These are phyloP conservation scores for Schizopora paradoxa DNA, from an alignment of 1,284 basidiomycete species.

Conservation along the genomic window DNA sequence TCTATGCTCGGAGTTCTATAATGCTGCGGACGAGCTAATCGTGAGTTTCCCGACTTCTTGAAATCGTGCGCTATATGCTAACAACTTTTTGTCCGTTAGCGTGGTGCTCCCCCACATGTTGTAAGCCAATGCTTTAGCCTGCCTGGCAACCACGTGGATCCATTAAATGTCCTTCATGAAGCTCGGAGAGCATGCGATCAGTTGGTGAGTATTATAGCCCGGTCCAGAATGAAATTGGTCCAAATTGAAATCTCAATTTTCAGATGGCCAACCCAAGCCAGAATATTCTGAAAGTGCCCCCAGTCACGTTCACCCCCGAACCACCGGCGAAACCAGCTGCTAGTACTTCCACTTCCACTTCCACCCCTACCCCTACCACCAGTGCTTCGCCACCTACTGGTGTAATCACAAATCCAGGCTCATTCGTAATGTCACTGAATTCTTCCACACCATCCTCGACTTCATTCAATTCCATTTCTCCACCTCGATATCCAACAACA, in stretches of 20 bases:
- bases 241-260: conserved; percentile 6
- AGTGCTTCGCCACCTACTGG: conserved; percentile 25
- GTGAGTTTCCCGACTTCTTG: conserved; percentile 40
- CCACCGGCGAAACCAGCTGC: conserved; percentile 33
- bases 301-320: no score
- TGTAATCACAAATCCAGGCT: conserved; percentile 61
- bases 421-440: conserved; percentile 58
- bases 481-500: conserved; percentile 45
- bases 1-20: conserved; percentile 77
- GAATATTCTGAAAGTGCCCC: conserved; percentile 57
- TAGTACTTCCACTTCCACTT: conserved; percentile 23
- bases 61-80: conserved; percentile 14
- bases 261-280: conserved; percentile 68
- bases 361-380: conserved; percentile 25
- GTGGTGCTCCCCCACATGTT: conserved; percentile 56
- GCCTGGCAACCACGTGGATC: conserved; percentile 64
- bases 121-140: conserved; percentile 75
- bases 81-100: conserved; percentile 47
- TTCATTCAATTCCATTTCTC: conserved; percentile 33
- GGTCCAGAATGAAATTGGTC: neutral
- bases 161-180: conserved; percentile 62
- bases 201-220: conserved; percentile 42
- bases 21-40: conserved; percentile 74
- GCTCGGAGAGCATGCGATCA: conserved; percentile 73
- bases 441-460: conserved; percentile 39